These are phyloP conservation scores for Boletellus ananas DNA, from an alignment of 768 basidiomycete species.

Conservation along the genomic window DNA sequence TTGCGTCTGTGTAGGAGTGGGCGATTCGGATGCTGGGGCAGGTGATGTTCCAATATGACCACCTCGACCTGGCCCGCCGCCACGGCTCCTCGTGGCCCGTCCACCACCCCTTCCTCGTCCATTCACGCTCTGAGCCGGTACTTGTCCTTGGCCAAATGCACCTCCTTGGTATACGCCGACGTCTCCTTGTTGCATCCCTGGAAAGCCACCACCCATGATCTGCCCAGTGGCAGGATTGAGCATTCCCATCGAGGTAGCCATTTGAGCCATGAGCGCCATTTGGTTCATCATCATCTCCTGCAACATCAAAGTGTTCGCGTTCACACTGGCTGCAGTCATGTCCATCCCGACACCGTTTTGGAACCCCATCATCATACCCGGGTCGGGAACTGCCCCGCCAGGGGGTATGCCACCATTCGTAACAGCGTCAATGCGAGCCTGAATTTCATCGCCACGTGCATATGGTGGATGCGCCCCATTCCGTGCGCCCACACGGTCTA, in stretches of 20 bases:
- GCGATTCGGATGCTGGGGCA: slow-evolving; percentile 17
- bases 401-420: slow-evolving; percentile 47
- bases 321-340: slow-evolving; percentile 49
- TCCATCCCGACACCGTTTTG: slow-evolving; percentile 44
- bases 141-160: slow-evolving; percentile 20
- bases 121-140: slow-evolving; percentile 18
- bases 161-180: slow-evolving; percentile 44
- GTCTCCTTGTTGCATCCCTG: slow-evolving; percentile 55
- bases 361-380: slow-evolving; percentile 43
- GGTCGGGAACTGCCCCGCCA: slow-evolving; percentile 30
- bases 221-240: slow-evolving; percentile 57
- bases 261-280: slow-evolving; percentile 91
- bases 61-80: slow-evolving; percentile 44
- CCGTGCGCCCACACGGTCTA: slow-evolving; percentile 75
- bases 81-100: slow-evolving; percentile 44
- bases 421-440: slow-evolving; percentile 75
- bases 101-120: slow-evolving; percentile 44
- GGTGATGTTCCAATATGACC: slow-evolving; percentile 32
- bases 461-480: slow-evolving; percentile 32
- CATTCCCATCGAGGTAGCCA: slow-evolving; percentile 82
- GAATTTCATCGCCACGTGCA: slow-evolving; percentile 62
- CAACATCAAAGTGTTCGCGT: slow-evolving; percentile 62
- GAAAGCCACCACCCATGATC: slow-evolving; percentile 53
- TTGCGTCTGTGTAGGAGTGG: slow-evolving; percentile 18
- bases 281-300: slow-evolving; percentile 92